Evolutionary conservation across 345 rosid genomes (phyloP).

Genomic region (Hibiscus mutabilis): DNA sequence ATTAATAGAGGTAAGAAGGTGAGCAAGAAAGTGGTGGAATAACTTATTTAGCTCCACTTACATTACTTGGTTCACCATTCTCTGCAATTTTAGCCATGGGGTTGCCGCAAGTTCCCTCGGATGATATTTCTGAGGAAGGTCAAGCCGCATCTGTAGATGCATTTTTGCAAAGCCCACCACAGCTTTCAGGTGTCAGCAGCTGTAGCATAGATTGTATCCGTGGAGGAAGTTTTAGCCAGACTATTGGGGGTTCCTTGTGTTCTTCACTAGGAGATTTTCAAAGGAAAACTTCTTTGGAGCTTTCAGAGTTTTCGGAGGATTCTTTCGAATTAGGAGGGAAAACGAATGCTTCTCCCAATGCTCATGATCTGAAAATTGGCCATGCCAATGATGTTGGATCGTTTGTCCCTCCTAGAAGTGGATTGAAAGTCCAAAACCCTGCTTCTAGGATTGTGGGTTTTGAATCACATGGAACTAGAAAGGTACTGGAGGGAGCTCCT

Average conservation of each 20-base stretch:
- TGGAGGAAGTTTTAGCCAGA: slow-evolving; percentile 27
- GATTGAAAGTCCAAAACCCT: slow-evolving; percentile 33
- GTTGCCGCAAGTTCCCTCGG: slow-evolving; percentile 67
- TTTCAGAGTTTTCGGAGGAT: slow-evolving; percentile 41
- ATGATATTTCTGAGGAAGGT: slow-evolving; percentile 35
- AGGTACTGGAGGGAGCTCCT: slow-evolving; percentile 29
- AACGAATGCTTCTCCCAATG: slow-evolving; percentile 31
- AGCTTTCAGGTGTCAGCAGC: slow-evolving; percentile 34
- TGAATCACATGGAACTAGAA: slow-evolving; percentile 39
- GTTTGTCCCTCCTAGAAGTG: slow-evolving; percentile 28
- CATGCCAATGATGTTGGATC: slow-evolving; percentile 31
- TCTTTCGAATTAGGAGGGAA: slow-evolving; percentile 27
- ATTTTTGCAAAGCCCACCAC: slow-evolving; percentile 43
- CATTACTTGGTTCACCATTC: background rate
- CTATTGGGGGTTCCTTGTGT: slow-evolving; percentile 22
- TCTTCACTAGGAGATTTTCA: slow-evolving; percentile 49
- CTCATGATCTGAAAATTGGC: slow-evolving; percentile 36
- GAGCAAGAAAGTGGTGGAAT: slow-evolving; percentile 11
- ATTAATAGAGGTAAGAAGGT: slow-evolving; percentile 18
- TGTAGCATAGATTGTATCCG: slow-evolving; percentile 48
- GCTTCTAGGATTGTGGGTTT: slow-evolving; percentile 80
- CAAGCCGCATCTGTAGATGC: slow-evolving; percentile 31
- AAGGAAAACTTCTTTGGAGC: slow-evolving; percentile 42
- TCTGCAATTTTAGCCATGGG: slow-evolving; percentile 47
- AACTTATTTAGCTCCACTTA: slow-evolving; percentile 13